Conservation (phyloP, 1,139 yeast species). For the Scheffersomyces segobiensis region DNA sequence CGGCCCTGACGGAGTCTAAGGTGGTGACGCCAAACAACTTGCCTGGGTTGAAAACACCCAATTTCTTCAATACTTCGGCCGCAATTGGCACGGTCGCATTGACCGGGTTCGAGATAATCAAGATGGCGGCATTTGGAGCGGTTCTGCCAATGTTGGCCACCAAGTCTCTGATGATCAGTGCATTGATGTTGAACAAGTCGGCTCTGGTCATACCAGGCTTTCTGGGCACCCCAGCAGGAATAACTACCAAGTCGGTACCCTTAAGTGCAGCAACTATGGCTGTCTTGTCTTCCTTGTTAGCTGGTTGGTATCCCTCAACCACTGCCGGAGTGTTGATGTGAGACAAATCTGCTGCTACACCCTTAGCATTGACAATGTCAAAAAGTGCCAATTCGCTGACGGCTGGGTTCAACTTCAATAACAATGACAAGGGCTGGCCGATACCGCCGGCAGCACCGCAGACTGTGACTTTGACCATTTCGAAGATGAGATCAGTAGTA, state of each 20-base stretch:
- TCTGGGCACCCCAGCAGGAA: conserved; percentile 84
- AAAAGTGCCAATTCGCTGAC: conserved; percentile 59
- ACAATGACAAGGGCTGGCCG: conserved; percentile 72
- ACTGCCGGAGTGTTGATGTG: conserved; percentile 65
- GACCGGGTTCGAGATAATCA: conserved; percentile 74
- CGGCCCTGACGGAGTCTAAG: conserved; percentile 69
- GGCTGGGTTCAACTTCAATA: conserved; percentile 57
- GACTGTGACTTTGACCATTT: conserved; percentile 67
- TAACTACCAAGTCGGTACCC: conserved; percentile 60
- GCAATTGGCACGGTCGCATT: conserved; percentile 77
- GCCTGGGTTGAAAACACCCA: conserved; percentile 62
- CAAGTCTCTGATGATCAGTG: conserved; percentile 62
- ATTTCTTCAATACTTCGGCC: conserved; percentile 63
- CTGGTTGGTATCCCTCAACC: conserved; percentile 58
- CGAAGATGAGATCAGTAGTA: not conserved
- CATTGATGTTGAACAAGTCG: conserved; percentile 73
- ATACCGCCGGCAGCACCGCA: conserved; percentile 83
- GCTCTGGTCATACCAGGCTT: conserved; percentile 83
- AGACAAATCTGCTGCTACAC: conserved; percentile 74
- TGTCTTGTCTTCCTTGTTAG: conserved; percentile 45
- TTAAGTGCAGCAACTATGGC: conserved; percentile 52
- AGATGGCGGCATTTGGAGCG: conserved; percentile 63
- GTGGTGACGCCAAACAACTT: conserved; percentile 75
- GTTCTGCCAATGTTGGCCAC: conserved; percentile 58
- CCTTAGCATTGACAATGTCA: conserved; percentile 68